A percentile compares a stretch with the other conserved stretches of the same genome.
Conservation (phyloP, 2,329 filamentous ascomycete species). For the Grosmannia huntii region DNA sequence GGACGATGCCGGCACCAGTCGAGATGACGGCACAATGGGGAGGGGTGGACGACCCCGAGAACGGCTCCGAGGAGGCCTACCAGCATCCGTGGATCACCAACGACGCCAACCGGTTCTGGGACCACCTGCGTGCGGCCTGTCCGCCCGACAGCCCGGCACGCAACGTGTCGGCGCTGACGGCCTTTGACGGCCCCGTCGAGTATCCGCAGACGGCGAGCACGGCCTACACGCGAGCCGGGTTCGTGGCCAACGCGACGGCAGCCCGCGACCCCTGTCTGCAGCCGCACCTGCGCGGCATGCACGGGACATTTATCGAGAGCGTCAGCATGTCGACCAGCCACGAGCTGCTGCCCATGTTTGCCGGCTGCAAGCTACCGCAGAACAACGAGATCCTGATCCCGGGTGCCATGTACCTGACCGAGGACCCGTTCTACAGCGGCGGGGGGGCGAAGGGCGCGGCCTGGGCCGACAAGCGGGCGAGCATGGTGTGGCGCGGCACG, state of each 20-base stretch:
- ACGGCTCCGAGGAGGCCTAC: conserved; percentile 20
- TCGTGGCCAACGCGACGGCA: conserved; percentile 42
- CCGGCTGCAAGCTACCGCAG: conserved; percentile 43
- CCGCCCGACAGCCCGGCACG: conserved; percentile 36
- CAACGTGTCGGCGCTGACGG: conserved; percentile 23
- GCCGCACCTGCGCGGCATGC: conserved; percentile 30
- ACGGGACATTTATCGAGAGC: conserved; percentile 42
- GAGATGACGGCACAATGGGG: conserved; percentile 32
- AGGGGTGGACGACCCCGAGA: conserved; percentile 18
- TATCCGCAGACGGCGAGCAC: conserved; percentile 12
- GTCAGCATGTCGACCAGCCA: conserved; percentile 33
- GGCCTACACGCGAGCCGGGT: conserved; percentile 25
- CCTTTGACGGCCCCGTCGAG: conserved; percentile 17
- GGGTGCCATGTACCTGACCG: conserved; percentile 48
- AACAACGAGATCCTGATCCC: conserved; percentile 52
- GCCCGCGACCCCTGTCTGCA: conserved; percentile 42
- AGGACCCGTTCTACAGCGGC: conserved; percentile 46
- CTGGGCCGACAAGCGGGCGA: conserved; percentile 15
- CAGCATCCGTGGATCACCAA: conserved; percentile 33
- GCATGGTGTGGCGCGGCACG: conserved; percentile 50
- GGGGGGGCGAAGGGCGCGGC: conserved; percentile 34
- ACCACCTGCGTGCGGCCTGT: conserved; percentile 42
- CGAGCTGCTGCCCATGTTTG: conserved; percentile 43
- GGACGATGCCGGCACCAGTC: conserved; percentile 28
- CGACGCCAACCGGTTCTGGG: conserved; percentile 41